These are phyloP conservation scores for Coprinopsis strossmayeri DNA, from an alignment of 768 basidiomycete genomes.

Conservation along the genomic window DNA sequence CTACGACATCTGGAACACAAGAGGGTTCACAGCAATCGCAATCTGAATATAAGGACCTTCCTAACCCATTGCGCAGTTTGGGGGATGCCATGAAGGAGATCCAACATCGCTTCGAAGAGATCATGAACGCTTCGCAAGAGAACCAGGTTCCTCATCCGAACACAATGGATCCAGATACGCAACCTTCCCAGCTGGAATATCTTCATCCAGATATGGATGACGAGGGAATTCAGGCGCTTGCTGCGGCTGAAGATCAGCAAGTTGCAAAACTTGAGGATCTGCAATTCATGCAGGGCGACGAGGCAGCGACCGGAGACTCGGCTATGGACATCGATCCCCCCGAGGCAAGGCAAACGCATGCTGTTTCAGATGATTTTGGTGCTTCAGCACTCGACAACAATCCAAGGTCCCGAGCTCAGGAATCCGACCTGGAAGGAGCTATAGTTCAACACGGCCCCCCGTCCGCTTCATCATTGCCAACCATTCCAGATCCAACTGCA, in stretches of 20 bases:
- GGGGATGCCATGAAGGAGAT: slow-evolving; percentile 83
- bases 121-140: slow-evolving; percentile 43
- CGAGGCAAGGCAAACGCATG: slow-evolving; percentile 18
- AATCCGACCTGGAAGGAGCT: slow-evolving; percentile 38
- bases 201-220: slow-evolving; percentile 57
- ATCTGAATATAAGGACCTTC: slow-evolving; percentile 28
- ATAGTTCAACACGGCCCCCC: slow-evolving; percentile 29
- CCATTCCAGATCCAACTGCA: slow-evolving; percentile 19
- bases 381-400: not conserved
- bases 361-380: slow-evolving; percentile 6
- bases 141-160: slow-evolving; percentile 27
- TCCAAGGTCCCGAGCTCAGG: slow-evolving; percentile 16
- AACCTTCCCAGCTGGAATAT: slow-evolving; percentile 64
- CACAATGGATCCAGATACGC: slow-evolving; percentile 28
- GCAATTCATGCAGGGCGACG: slow-evolving; percentile 61
- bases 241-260: slow-evolving; percentile 80
- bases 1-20: slow-evolving; percentile 36
- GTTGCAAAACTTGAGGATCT: slow-evolving; percentile 77
- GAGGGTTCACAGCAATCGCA: slow-evolving; percentile 36
- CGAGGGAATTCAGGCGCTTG: slow-evolving; percentile 81
- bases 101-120: slow-evolving; percentile 77
- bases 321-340: slow-evolving; percentile 47
- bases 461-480: slow-evolving; percentile 15
- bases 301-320: slow-evolving; percentile 21
- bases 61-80: slow-evolving; percentile 67